Base-by-base conservation (phyloP, 2,329 filamentous ascomycete genomes). In the Tolypocladium sp. region DNA sequence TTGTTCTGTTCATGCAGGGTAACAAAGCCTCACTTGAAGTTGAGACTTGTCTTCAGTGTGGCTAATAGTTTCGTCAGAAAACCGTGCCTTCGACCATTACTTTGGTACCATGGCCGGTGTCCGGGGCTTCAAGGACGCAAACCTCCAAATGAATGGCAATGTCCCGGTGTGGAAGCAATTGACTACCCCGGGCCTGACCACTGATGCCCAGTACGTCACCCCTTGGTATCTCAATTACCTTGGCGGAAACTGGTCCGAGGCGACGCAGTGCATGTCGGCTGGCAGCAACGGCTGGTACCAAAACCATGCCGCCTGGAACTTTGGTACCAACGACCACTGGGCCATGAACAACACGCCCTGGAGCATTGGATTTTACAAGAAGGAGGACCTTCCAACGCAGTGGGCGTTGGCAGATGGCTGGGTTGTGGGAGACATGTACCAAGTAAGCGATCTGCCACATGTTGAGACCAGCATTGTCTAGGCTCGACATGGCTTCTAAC, bases 381-480 rank as follows among this genome's bases (percentile, higher is more conserved):
- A 78, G 30, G 64, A 73, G 5, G 81, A 83, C 58, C 70, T 84
- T n/a, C 81, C 81, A 0, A 74, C 81, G 17, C 81, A 84, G 30
- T 84, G 78, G 66, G 76, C 77, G 6, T 74, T 84, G 63, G 81
- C 80, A 0, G 81, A 84, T 57, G 77, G 73, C 13, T 84, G 78
- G 76, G 80, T 80, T 0, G 65, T 82, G 17, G 80, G 75, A 1
- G 82, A 84, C 65, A 84, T 83, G 80, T 83, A 84, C 60, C 80
- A 72, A 55, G 64, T 61, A 58, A 2, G 55, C 73, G 57, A 72
- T 33, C 33, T 37, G 20, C 6, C 17, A 15, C 17, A 22, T 15
- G 30, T 15, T 4, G 4, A 33, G 10, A 35, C 8, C 4, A 2
- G 27, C 20, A 6, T 7, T 7, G 7, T 76, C 0, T 77, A 77